Conservation (phyloP, 2,329 filamentous ascomycete species). For the Sarocladium oryzae region DNA sequence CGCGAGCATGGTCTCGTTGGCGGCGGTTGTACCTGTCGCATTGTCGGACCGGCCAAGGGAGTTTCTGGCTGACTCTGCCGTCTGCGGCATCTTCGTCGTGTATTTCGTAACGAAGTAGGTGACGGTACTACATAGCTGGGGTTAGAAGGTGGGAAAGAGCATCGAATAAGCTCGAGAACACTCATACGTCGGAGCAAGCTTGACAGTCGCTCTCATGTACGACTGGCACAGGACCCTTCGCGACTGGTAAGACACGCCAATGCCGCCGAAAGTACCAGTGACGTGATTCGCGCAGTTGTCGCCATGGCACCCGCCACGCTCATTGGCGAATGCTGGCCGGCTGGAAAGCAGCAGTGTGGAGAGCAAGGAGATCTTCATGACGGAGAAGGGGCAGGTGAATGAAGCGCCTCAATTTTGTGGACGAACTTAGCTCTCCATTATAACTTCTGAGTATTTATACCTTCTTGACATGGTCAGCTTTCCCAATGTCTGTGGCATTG, state of each 20-base stretch:
- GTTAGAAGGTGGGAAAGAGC: too few relatives aligned
- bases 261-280: constrained; percentile 12
- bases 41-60: background rate
- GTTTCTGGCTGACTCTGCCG: background rate
- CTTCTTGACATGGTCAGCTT: too few relatives aligned
- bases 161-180: too few relatives aligned
- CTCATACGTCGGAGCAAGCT: constrained; percentile 13
- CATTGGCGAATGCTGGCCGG: background rate
- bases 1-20: constrained; percentile 5
- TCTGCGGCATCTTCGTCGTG: constrained; percentile 5
- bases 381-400: background rate
- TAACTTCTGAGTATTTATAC: too few relatives aligned
- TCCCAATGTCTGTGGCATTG: too few relatives aligned
- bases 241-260: constrained; percentile 12
- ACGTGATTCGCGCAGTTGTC: constrained; percentile 16
- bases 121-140: constrained; percentile 9
- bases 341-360: background rate
- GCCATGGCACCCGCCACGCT: constrained; percentile 11
- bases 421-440: too few relatives aligned
- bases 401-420: too few relatives aligned
- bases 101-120: constrained; percentile 14
- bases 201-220: constrained; percentile 13
- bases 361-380: background rate
- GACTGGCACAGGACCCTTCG: constrained; percentile 14
- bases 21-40: background rate